Evolutionary conservation across 306 rosid species (phyloP), one percentile per base, ranked within the genome.

Genomic region (Prunus fruticosa): DNA sequence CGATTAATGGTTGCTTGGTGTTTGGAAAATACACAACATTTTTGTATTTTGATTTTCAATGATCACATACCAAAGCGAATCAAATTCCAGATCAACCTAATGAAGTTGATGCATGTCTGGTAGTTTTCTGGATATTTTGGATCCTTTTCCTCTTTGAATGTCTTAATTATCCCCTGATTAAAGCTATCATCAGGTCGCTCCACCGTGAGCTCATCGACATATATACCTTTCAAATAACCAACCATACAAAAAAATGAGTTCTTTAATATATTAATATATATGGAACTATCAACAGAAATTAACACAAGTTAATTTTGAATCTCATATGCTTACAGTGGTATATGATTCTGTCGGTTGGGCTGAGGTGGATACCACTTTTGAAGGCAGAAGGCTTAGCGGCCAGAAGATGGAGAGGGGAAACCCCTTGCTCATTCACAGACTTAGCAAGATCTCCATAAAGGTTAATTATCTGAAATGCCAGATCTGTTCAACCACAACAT

Each of bases 381-480:
- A 87, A 87, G 56, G 78, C 76, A 4, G 82, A 71, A 53, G 89
- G 84, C 76, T 85, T 87, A 22, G 60, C 54, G 0, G 89, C 91
- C 2, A 87, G 75, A 30, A 66, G 20, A 81, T 87, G 91, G 30
- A 87, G 86, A 18, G 89, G 86, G 28, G 72, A 10, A 3, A 15
- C 7, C 4, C 91, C 91, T 0, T 15, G 13, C 38, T 53, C 38
- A 38, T 87, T 83, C 25, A 56, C 19, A 6, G 0, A 13, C 13
- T 76, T 69, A 19, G 49, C 86, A 5, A 85, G 81, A 0, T 73
- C 28, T 34, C 0, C 38, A 27, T 87, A 78, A 18, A 85, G 54
- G 19, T 73, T 51, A 52, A 83, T 85, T 45, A 87, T 87, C 73
- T 81, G 84, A 38, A 77, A 74, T 74, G 86, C 91, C 54, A 87